Evolutionary conservation across 768 basidiomycete species (phyloP).

Genomic region (Macrolepiota albuminosa): DNA sequence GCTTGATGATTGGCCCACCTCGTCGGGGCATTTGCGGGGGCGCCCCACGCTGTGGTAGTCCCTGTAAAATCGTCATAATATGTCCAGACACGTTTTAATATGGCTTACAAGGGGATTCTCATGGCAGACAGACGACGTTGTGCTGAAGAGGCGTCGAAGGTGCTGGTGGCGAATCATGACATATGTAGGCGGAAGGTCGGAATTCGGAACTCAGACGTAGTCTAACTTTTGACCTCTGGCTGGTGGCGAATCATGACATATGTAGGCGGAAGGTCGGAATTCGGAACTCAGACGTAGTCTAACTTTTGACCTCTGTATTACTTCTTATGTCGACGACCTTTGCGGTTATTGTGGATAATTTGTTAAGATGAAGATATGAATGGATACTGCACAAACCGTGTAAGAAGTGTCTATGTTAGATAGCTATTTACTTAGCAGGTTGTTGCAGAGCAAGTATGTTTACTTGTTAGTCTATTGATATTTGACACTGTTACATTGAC

Average conservation of each 20-base stretch:
- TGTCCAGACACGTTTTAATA: background rate
- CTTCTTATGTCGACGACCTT: no score
- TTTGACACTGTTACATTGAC: background rate
- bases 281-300: no score
- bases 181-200: background rate
- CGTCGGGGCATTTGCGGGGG: slow-evolving; percentile 61
- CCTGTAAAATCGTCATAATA: slow-evolving; percentile 3
- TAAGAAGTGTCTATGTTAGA: no score
- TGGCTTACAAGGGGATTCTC: slow-evolving; percentile 16
- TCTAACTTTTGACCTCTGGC: no score
- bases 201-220: background rate
- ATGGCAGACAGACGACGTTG: slow-evolving; percentile 6
- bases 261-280: background rate
- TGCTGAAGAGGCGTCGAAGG: background rate
- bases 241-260: background rate
- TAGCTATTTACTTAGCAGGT: no score
- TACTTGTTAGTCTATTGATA: background rate
- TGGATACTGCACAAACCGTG: no score
- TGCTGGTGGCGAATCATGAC: background rate
- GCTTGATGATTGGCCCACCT: slow-evolving; percentile 47
- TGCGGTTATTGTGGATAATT: no score
- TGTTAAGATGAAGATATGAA: no score
- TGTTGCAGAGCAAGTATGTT: no score
- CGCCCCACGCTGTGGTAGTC: slow-evolving; percentile 28
- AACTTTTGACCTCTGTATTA: no score